Evolutionary conservation across 163 green algal genomes (phyloP), one percentile per base, ranked within the genome.

Genomic region (Volvox carteri): DNA sequence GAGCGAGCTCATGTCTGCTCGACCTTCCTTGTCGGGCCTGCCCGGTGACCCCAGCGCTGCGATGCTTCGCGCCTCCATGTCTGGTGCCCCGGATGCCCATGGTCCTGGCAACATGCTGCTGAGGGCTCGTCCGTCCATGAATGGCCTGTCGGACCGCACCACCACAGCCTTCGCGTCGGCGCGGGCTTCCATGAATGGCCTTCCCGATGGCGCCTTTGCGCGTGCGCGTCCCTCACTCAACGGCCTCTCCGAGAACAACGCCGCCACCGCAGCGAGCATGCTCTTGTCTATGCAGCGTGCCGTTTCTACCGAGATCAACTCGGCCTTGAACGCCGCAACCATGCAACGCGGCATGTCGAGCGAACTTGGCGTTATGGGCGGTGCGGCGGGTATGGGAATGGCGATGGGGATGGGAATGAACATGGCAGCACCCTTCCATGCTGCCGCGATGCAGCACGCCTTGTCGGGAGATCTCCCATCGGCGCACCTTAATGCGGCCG

Each of bases 321-420:
- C 25, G 37, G 39, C 33, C 0, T 25, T 88, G 9, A 73, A 74
- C 50, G 35, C 65, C 23, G 81, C 65, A 30, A 58, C 48, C 18
- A 88, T 88, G 83, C 83, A 88, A 48, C 83, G 83, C 14, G 83
- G 67, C n/a, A 44, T 88, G 35, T 83, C 68, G 4, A 74, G 19
- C 35, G 83, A 88, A 18, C 83, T 88, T 25, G 60, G 60, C 3
- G n/a, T 19, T 28, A 18, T 52, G 41, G 74, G 39, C 14, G 25
- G 39, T 25, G 74, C 74, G 25, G 21, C 74, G 12, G 41, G 33
- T 5, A n/a, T 42, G 7, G 77, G 44, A 54, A 30, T 62, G 33
- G 78, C 35, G 44, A 62, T 52, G 25, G 58, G 35, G 23, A n/a
- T 42, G 7, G 77, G 44, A 54, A 30, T 62, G 33, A 54, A n/a